Base-by-base conservation (phyloP, 495 filamentous ascomycete genomes). In the Clavariopsis aquatica region DNA sequence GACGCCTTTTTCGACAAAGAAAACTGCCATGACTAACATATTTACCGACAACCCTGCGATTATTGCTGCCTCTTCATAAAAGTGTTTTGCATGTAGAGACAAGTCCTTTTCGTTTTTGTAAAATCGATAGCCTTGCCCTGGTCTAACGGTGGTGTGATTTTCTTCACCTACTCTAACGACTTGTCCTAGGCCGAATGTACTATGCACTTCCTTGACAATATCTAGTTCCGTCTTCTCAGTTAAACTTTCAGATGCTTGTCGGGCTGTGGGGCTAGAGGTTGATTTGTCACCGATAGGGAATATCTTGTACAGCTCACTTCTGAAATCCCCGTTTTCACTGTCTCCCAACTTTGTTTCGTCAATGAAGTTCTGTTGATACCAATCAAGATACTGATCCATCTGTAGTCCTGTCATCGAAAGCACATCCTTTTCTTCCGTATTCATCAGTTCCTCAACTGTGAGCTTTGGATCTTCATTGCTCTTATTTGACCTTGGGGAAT, bases 371-470 rank as follows among this genome's bases (percentile, higher is more conserved):
- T 83, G 82, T 72, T 93, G 87, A 70, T 90, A 96, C 89, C 90
- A 97, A 73, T 93, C 85, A 80, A 98, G 79, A 62, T 96, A 96
- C 52, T 89, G 83, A 65, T 94, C 88, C 55, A 97, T 72, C 62
- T 95, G 84, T 10, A 78, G 71, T 19, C 81, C 79, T 0, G 77
- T 81, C 88, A 97, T 88, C 2, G 74, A 71, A 62, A 92, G 83
- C 1, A 91, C 80, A 53, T 95, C 88, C 0, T 79, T 75, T 22
- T 93, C 86, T 5, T 80, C 84, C 54, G 91, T 74, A 9, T 82
- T 55, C 41, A 69, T 58, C 3, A 74, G 53, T 13, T 74, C 66
- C 31, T 58, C 38, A 36, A 27, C 62, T 2, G 52, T 56, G 22
- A 72, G 49, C 5, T 58, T 29, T 6, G 52, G 29, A 27, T 22